Percentiles rank a stretch among this genome's conserved stretches.
Conservation (phyloP, 202 grass and related monocot genomes). For the Panicum virgatum region DNA sequence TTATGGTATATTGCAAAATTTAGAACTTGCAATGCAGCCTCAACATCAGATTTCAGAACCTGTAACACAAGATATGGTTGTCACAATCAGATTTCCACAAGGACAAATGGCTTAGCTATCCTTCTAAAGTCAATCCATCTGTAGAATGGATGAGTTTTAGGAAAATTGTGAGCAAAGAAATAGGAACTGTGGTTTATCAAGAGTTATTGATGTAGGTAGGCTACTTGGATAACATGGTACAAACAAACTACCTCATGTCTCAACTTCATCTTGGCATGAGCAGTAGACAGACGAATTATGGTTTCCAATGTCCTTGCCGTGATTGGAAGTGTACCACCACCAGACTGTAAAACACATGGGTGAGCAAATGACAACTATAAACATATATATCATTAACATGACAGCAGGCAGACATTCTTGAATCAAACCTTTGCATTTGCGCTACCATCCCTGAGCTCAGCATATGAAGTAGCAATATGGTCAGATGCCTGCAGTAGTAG, state of each 20-base stretch:
- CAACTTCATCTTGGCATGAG: constrained; percentile 97
- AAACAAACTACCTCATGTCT: constrained; percentile 77
- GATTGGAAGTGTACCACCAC: constrained; percentile 96
- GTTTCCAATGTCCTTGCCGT: constrained; percentile 98
- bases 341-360: constrained; percentile 51
- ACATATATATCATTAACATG: constrained; percentile 32
- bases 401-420: constrained; percentile 23
- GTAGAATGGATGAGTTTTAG: constrained; percentile 7
- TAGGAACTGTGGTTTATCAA: constrained; percentile 6
- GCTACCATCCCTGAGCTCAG: constrained; percentile 83
- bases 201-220: neutral
- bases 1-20: constrained; percentile 99
- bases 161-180: constrained; percentile 10
- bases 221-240: constrained; percentile 12
- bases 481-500: constrained; percentile 72
- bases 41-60: constrained; percentile 88
- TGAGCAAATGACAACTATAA: constrained; percentile 33
- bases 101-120: neutral
- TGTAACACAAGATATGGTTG: constrained; percentile 20
- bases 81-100: constrained; percentile 16
- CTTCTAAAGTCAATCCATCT: neutral
- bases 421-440: constrained; percentile 83
- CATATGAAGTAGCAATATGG: constrained; percentile 96
- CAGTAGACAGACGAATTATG: constrained; percentile 94
- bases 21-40: constrained; percentile 90